Percentiles rank a stretch among this genome's conserved stretches.
Conservation (phyloP, 768 basidiomycete species). For the Rhodocollybia butyracea region DNA sequence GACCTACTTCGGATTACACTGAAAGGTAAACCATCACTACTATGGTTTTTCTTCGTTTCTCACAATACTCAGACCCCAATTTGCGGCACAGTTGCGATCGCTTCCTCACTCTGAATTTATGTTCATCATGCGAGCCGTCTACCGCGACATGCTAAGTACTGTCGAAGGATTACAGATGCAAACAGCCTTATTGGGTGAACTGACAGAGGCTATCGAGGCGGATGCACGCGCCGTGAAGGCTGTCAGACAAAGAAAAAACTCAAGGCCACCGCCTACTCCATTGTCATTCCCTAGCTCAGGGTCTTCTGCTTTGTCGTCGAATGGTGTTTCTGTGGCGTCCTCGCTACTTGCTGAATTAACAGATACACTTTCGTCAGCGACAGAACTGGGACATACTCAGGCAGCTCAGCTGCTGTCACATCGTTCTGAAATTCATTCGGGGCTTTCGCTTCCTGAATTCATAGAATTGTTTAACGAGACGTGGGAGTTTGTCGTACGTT, state of each 20-base stretch:
- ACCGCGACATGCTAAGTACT: slow-evolving; percentile 56
- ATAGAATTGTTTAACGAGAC: slow-evolving; percentile 77
- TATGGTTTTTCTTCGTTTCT: not conserved
- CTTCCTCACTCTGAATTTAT: slow-evolving; percentile 73
- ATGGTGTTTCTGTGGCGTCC: not conserved
- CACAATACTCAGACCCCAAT: slow-evolving; percentile 12
- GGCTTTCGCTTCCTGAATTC: slow-evolving; percentile 72
- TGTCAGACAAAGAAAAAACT: not conserved
- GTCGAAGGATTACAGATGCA: slow-evolving; percentile 69
- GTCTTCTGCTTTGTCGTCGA: not conserved
- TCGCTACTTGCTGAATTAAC: slow-evolving; percentile 61
- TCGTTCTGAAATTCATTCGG: slow-evolving; percentile 77
- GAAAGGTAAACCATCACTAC: slow-evolving; percentile 1
- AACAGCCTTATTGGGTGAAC: slow-evolving; percentile 50
- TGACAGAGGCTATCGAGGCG: slow-evolving; percentile 48
- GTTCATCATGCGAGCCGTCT: slow-evolving; percentile 56
- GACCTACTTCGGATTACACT: slow-evolving; percentile 7
- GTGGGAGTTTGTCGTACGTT: slow-evolving; percentile 87
- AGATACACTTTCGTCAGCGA: slow-evolving; percentile 75
- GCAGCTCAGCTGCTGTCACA: slow-evolving; percentile 74
- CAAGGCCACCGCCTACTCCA: not conserved
- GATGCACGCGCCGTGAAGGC: slow-evolving; percentile 6
- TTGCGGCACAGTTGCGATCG: slow-evolving; percentile 55
- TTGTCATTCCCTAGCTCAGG: not conserved
- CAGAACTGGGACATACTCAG: slow-evolving; percentile 83